Percentiles rank a stretch among this genome's conserved stretches.
phyloP scores from a whole-genome alignment of 352 stramenopile genomes.

The Pythium pyrilobum region DNA sequence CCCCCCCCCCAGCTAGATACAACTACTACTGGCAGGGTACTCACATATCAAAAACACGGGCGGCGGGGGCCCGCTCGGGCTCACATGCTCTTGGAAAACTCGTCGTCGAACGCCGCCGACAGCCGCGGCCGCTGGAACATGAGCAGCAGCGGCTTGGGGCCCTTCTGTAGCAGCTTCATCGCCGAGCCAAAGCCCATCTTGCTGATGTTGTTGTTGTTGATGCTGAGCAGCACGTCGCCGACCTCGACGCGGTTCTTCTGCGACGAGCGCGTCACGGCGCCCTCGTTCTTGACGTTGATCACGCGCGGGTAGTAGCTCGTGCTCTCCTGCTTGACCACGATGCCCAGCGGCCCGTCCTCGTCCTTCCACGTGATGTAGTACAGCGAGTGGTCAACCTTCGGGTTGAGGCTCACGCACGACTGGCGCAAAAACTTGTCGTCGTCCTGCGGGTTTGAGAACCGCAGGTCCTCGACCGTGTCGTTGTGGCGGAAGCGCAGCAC shows the following conservation, averaged over 20 bases:
- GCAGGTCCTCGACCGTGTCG: constrained; percentile 55
- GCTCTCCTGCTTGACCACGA: constrained; percentile 85
- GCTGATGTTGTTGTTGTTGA: constrained; percentile 91
- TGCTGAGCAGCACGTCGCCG: constrained; percentile 76
- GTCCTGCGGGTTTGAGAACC: constrained; percentile 64
- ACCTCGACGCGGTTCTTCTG: constrained; percentile 84
- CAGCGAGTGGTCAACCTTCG: constrained; percentile 76
- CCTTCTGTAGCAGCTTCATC: constrained; percentile 84
- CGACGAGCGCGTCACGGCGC: constrained; percentile 68
- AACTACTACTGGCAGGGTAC: no score
- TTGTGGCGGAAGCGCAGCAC: constrained; percentile 84
- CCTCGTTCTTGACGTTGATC: constrained; percentile 87
- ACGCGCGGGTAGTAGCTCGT: constrained; percentile 84
- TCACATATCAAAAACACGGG: no score
- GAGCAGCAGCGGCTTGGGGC: constrained; percentile 78
- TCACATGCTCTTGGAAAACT: constrained; percentile 31
- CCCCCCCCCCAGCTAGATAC: no score
- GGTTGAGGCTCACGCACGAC: constrained; percentile 74
- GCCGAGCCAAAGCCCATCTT: constrained; percentile 85
- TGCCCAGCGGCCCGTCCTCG: constrained; percentile 76
- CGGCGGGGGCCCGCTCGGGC: no score
- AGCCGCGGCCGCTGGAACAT: constrained; percentile 77
- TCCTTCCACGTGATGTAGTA: constrained; percentile 91
- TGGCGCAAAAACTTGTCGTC: constrained; percentile 57
- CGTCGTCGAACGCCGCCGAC: constrained; percentile 20